Conservation (phyloP, 225 moss, liverwort and hornwort genomes). For the Sphagnum tenellum region DNA sequence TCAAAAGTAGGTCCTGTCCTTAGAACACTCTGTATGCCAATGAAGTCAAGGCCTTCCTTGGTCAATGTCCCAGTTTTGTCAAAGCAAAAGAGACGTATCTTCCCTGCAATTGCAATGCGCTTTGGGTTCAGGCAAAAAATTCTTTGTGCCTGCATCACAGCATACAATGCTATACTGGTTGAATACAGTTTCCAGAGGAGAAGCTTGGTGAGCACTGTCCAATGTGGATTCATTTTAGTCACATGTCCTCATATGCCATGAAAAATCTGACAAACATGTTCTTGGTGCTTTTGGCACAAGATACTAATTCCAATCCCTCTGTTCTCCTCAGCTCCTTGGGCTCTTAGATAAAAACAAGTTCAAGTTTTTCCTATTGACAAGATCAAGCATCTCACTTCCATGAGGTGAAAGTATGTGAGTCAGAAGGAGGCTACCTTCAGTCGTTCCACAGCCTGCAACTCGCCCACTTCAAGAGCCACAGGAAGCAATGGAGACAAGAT, state of each 20-base stretch:
- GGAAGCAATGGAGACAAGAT: conserved; percentile 78
- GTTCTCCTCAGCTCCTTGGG: no score
- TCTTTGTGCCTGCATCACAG: conserved; percentile 37
- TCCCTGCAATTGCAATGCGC: conserved; percentile 83
- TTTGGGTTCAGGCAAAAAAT: conserved; percentile 79
- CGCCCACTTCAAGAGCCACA: conserved; percentile 88
- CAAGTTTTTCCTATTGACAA: no score
- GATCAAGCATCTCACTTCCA: no score
- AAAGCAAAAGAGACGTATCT: conserved; percentile 76
- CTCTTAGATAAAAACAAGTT: no score
- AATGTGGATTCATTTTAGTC: no score
- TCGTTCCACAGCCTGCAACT: conserved; percentile 76
- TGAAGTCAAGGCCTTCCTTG: conserved; percentile 69
- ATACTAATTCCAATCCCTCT: no score
- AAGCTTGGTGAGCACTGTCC: no score
- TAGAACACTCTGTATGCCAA: conserved; percentile 56
- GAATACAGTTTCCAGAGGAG: no score
- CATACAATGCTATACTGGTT: background rate
- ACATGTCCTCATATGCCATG: no score
- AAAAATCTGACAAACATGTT: no score
- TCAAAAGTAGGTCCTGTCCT: conserved; percentile 33
- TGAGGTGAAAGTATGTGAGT: no score
- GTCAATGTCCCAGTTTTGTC: conserved; percentile 92
- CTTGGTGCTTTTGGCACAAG: no score
- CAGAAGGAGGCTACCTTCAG: conserved; percentile 37